A percentile compares a stretch with the other conserved stretches of the same genome.
phyloP scores from a whole-genome alignment of 2,329 filamentous ascomycete species.

The Septoria linicola region DNA sequence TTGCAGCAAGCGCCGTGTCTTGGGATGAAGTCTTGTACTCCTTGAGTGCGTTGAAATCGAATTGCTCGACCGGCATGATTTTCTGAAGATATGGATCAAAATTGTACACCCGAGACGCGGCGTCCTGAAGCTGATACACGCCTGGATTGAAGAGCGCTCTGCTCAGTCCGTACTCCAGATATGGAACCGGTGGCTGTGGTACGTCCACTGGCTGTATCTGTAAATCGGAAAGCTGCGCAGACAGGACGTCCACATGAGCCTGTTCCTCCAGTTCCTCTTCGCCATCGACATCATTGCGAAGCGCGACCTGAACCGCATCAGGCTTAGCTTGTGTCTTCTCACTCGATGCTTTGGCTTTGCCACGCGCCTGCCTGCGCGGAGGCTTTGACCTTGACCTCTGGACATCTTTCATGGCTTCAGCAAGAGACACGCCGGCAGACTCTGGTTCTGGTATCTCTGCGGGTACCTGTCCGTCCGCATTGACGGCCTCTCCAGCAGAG shows the following conservation, averaged over 20 bases:
- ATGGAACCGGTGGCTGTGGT: slow-evolving; percentile 57
- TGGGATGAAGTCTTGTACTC: slow-evolving; percentile 89
- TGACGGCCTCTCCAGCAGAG: no score
- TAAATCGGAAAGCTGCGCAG: slow-evolving; percentile 30
- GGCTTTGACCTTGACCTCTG: neutral
- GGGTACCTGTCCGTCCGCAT: no score
- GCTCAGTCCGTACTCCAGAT: slow-evolving; percentile 72
- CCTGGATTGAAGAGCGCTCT: slow-evolving; percentile 94
- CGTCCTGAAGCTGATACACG: slow-evolving; percentile 88
- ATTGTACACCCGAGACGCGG: slow-evolving; percentile 84
- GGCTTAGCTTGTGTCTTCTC: neutral
- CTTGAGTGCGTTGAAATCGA: slow-evolving; percentile 84
- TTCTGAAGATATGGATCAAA: slow-evolving; percentile 92
- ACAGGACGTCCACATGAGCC: slow-evolving; percentile 15
- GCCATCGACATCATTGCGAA: neutral
- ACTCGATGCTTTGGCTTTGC: neutral
- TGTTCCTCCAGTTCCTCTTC: neutral
- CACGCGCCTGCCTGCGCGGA: neutral
- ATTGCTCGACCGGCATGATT: slow-evolving; percentile 91
- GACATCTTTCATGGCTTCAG: no score
- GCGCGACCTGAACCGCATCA: neutral
- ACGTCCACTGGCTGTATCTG: slow-evolving; percentile 42
- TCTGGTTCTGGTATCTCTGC: no score
- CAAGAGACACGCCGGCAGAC: no score
- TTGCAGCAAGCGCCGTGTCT: slow-evolving; percentile 67